These are phyloP conservation scores for Paramecium sonneborni DNA, from an alignment of 73 alveolate genomes.

Conservation along the genomic window DNA sequence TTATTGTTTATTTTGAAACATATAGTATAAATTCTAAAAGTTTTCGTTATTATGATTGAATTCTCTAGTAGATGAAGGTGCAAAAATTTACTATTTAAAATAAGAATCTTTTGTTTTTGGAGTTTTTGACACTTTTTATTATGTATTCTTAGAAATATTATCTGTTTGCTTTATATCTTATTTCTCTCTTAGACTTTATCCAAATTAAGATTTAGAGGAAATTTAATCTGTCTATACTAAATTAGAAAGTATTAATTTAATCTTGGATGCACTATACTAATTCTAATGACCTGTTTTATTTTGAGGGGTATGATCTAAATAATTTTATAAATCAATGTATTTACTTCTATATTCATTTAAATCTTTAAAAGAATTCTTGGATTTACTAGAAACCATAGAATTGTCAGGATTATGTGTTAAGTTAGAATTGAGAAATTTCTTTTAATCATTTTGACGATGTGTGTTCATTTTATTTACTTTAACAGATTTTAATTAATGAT, in stretches of 20 bases:
- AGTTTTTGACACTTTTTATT: background rate
- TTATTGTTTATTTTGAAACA: background rate
- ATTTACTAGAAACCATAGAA: background rate
- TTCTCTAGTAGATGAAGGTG: conserved; percentile 21
- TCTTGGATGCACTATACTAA: background rate
- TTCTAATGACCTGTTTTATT: background rate
- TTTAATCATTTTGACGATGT: background rate
- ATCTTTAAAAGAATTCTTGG: conserved; percentile 32
- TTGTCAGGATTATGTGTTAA: background rate
- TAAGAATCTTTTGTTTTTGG: background rate
- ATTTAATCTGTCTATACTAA: background rate
- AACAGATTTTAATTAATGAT: background rate
- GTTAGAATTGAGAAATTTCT: background rate
- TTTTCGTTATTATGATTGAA: background rate
- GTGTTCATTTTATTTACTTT: background rate
- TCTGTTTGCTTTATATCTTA: background rate
- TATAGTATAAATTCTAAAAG: background rate
- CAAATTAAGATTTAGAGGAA: background rate
- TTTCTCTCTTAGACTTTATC: conserved; percentile 1
- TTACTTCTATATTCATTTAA: conserved; percentile 13
- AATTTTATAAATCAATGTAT: background rate
- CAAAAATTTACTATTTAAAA: background rate
- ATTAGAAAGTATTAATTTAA: background rate
- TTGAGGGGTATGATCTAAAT: conserved; percentile 12
- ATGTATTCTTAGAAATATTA: background rate